Base-by-base conservation (phyloP, 1,284 basidiomycete genomes). In the Ganoderma leucocontextum region DNA sequence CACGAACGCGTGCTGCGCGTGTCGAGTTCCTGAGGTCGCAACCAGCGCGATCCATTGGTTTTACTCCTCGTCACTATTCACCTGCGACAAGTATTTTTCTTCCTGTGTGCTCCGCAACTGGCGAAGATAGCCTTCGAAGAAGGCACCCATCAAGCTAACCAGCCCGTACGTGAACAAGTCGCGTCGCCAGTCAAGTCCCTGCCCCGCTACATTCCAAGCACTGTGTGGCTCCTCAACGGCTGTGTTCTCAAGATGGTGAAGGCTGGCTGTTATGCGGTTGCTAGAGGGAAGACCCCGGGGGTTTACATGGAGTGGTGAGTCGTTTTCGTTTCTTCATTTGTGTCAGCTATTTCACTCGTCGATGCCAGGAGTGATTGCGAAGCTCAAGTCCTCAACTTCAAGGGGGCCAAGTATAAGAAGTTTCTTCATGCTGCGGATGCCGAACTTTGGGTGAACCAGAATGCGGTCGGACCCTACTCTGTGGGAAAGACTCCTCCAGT, bases 391-490 rank as follows among this genome's bases (percentile, higher is more conserved):
- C 84, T 87, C 57, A 88, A 88, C 35, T 92, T 85, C 75, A 55
- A 81, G 0, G 84, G 84, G 17, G 85, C 91, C 1, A 79, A 78
- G 19, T 91, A 85, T 79, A 90, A 92, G 78, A 92, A 90, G 73
- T 90, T 95, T 73, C 58, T 68, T 12, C 85, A 79, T 13, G 75
- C 77, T 15, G 75, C 76, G 1, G 87, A 89, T 17, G 94, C 94
- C 0, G 78, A 85, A 65, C 72, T 67, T 3, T 81, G 76, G 75
- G 57, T 78, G 13, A 65, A 52, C 17, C 22, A 59, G 41, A 68
- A 63, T 33, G 42, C 29, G 15, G 33, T 33, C 9, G 52, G 47
- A 29, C 36, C 38, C 15, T 60, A 39, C 33, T 38, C 38, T 38
- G 10, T 5, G 19, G 41, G 8, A n/a, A 41, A 42, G 49, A 55